Evolutionary conservation across 2,329 filamentous ascomycete genomes (phyloP), one percentile per base, ranked within the genome.

Genomic region (Xylariomycetidae sp.): DNA sequence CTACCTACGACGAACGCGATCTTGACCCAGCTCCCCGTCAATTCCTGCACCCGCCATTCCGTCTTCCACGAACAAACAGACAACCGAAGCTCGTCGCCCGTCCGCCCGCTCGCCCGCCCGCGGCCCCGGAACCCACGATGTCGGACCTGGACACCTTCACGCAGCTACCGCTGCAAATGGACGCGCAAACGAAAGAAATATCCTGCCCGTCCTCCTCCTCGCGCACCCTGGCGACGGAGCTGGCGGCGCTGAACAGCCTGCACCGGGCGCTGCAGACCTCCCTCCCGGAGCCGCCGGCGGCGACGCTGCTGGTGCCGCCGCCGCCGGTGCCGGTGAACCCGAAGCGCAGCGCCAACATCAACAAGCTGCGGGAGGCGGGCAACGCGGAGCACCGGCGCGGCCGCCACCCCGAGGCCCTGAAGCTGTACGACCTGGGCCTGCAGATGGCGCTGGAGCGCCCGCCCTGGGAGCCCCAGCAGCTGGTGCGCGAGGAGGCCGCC

Each of bases 301-400:
- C 64, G 29, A 68, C 86, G 14, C 90, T 90, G 0, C 88, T 89
- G 5, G 68, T 87, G 14, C 90, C 90, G 0, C 88, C 89, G 5
- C 84, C 90, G 0, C 92, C 92, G 0, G 74, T 94, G 25, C 89
- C 89, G 39, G 82, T 95, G 42, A 93, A 95, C 69, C 89, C 87
- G 32, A 95, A 95, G 67, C 86, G 90, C 54, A 81, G 76, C 46
- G 87, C 85, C 22, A 79, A 89, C 56, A 84, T 98, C 61, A 77
- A 72, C 63, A 96, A 96, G 66, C 79, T 96, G 46, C 85, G 88
- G 57, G 92, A 96, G 59, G 75, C 74, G 37, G 90, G 87, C 52
- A 95, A 95, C 68, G 67, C 67, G 38, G 78, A 85, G 48, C 90
- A 85, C 70, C 83, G 86, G 61, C 89, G 90, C 62, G 74, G 74